Percentiles rank a stretch among this genome's conserved stretches.
Conservation (phyloP, 257 asterid genomes). For the Ligustrum vulgare region DNA sequence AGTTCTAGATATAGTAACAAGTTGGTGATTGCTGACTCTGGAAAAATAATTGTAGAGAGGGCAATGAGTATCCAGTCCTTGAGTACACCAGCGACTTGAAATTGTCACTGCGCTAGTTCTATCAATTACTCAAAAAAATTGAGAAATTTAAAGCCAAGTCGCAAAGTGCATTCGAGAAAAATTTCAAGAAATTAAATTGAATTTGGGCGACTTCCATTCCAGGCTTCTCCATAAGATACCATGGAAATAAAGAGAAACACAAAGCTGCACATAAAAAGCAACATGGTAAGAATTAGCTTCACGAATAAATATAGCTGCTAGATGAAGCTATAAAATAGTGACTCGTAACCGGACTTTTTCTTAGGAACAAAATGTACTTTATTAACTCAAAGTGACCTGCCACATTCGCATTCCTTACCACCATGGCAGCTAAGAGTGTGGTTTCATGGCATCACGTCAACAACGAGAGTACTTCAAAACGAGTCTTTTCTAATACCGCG, state of each 20-base stretch:
- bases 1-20: too few species aligned
- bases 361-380: too few species aligned
- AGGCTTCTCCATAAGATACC: conserved; percentile 96
- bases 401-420: too few species aligned
- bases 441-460: too few species aligned
- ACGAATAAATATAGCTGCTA: conserved; percentile 5
- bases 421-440: too few species aligned
- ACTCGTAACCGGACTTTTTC: too few species aligned
- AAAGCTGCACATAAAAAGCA: conserved; percentile 58
- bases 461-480: neutral
- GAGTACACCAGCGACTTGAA: conserved; percentile 93
- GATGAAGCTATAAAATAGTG: conserved; percentile 15
- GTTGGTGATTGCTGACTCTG: conserved; percentile 89
- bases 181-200: conserved; percentile 85
- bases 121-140: conserved; percentile 87
- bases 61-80: conserved; percentile 98
- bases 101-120: conserved; percentile 99
- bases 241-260: conserved; percentile 87
- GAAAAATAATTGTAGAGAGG: conserved; percentile 85
- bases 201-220: conserved; percentile 88
- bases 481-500: neutral
- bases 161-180: conserved; percentile 96
- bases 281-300: neutral
- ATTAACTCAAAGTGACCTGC: too few species aligned
- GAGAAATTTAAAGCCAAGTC: conserved; percentile 96